Percentiles rank a stretch among this genome's conserved stretches.
These are phyloP conservation scores for Odontarrhena argentea DNA, from an alignment of 345 rosid species.

Conservation along the genomic window DNA sequence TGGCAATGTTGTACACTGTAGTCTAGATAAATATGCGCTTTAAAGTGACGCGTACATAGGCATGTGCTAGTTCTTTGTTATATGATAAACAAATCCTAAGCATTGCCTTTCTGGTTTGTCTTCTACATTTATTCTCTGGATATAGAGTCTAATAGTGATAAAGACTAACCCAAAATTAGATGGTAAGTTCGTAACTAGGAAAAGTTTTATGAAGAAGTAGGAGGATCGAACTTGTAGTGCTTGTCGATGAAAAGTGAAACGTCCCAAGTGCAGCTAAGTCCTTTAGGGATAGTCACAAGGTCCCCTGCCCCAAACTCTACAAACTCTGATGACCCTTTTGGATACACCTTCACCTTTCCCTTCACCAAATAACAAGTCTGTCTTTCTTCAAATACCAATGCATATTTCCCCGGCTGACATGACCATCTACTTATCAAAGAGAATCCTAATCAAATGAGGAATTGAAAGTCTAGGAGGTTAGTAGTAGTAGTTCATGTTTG, in stretches of 20 bases:
- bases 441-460: conserved; percentile 13
- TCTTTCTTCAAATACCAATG: conserved; percentile 83
- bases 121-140: conserved; percentile 24
- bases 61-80: conserved; percentile 16
- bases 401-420: conserved; percentile 89
- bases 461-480: conserved; percentile 7
- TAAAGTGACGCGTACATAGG: background rate
- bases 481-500: conserved; percentile 11
- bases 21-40: conserved; percentile 22
- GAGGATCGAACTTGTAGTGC: conserved; percentile 82
- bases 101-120: conserved; percentile 19
- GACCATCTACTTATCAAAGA: conserved; percentile 65
- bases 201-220: conserved; percentile 32
- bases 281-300: conserved; percentile 84
- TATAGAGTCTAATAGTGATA: conserved; percentile 30
- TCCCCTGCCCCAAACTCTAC: conserved; percentile 97
- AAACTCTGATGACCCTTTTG: conserved; percentile 53
- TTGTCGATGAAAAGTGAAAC: conserved; percentile 82
- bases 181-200: conserved; percentile 10
- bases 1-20: background rate
- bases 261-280: conserved; percentile 96
- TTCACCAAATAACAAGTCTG: conserved; percentile 83
- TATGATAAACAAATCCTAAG: conserved; percentile 22
- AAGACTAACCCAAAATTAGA: conserved; percentile 36
- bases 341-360: conserved; percentile 81